Conservation (phyloP, 148 eudicot genomes). For the Silene latifolia region DNA sequence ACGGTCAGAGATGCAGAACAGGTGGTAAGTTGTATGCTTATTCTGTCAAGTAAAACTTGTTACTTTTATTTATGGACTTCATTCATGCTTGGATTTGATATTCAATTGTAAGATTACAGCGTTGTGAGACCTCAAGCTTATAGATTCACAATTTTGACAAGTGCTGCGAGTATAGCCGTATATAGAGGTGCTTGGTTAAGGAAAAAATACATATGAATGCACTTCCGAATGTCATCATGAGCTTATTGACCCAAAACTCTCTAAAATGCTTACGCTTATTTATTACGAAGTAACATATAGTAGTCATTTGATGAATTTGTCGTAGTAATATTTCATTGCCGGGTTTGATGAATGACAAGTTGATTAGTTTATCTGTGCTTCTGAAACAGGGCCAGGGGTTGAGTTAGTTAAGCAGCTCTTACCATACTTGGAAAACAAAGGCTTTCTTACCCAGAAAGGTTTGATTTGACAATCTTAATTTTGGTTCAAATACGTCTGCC, state of each 20-base stretch:
- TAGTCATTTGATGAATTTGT: neutral
- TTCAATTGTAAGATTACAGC: too few species aligned
- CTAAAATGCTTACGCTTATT: too few species aligned
- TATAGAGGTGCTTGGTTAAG: too few species aligned
- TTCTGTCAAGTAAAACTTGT: constrained; percentile 1
- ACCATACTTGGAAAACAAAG: neutral
- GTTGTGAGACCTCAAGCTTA: too few species aligned
- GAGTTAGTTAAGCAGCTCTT: constrained; percentile 7
- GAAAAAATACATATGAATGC: too few species aligned
- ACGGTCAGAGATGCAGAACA: neutral
- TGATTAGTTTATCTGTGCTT: neutral
- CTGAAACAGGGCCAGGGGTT: constrained; percentile 6
- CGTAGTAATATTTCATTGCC: too few species aligned
- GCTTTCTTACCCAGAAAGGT: constrained; percentile 1
- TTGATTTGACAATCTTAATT: neutral
- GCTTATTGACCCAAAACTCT: too few species aligned
- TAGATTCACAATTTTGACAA: too few species aligned
- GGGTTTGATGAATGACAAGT: neutral
- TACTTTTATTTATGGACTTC: too few species aligned
- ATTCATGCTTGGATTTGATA: neutral
- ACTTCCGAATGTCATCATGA: too few species aligned
- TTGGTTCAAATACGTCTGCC: neutral
- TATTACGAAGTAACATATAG: too few species aligned
- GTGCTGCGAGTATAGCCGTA: too few species aligned
- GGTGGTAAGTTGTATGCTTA: neutral